Evolutionary conservation across 2,329 filamentous ascomycete genomes (phyloP), one percentile per base, ranked within the genome.

Genomic region (Diplodia corticola): DNA sequence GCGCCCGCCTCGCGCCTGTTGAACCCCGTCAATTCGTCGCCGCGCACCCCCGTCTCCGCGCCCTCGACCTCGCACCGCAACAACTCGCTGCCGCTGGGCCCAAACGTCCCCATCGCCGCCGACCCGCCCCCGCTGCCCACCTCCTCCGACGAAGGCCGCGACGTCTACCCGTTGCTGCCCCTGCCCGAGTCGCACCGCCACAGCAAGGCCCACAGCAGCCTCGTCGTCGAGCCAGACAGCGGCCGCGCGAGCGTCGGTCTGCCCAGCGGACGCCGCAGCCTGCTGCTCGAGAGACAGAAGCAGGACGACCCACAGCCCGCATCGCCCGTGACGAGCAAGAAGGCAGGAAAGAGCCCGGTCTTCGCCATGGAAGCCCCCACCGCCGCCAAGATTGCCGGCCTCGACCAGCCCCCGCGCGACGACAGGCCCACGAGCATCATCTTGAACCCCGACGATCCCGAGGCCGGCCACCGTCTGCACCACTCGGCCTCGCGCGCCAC

Each of bases 21-120:
- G 78, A 88, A 88, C 74, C 86, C 86, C 44, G 81, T 86, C 72
- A 88, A 88, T 73, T 82, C 85, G 76, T 84, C 86, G 55, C 86
- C 85, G 48, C 83, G 84, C 67, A 77, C 79, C 22, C 69, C 71
- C 44, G 69, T 73, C 49, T 72, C 73, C 64, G 66, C 75, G 40
- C 83, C 83, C 59, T 81, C 82, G 65, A 75, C 84, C 37, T 26
- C 65, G 17, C 10, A 37, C 46, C 78, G 78, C 24, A 33, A 50
- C 49, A 50, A 63, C 33, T 57, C 60, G 55, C 51, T 51, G 28
- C 48, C 54, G 28, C 72, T 71, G 61, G 67, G 75, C 35, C 83
- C 83, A 55, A 82, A 82, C 65, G 75, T 84, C 44, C 78, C 78
- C 22, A 70, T 83, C 63, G 73, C 77, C 30, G 67, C 67, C 33